Conservation (phyloP, 164 flowering plant genomes). For the Stephania yunnanensis region DNA sequence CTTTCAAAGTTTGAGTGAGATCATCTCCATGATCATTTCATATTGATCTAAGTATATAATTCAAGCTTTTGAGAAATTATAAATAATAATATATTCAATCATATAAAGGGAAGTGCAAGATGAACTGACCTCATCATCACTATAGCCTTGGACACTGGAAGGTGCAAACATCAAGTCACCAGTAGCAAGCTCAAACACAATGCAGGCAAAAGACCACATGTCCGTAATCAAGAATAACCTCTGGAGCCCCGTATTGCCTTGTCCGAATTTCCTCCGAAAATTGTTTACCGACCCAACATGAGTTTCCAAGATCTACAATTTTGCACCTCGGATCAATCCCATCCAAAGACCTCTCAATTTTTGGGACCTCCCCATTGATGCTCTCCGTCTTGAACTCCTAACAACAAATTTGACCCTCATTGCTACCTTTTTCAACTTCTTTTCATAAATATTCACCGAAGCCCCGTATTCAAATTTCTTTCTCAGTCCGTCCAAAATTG, state of each 20-base stretch:
- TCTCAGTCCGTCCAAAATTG: constrained; percentile 66
- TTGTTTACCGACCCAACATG: constrained; percentile 22
- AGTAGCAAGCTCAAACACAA: too few species aligned
- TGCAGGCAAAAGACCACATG: too few species aligned
- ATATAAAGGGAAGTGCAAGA: too few species aligned
- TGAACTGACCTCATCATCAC: too few species aligned
- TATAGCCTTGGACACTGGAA: too few species aligned
- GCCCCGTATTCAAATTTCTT: constrained; percentile 53
- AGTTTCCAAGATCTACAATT: constrained; percentile 95
- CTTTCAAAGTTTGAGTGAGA: background rate
- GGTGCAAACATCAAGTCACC: too few species aligned
- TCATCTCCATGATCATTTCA: background rate
- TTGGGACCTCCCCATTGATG: constrained; percentile 47
- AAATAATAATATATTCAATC: too few species aligned
- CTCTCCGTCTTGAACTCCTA: constrained; percentile 61
- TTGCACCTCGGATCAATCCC: constrained; percentile 85
- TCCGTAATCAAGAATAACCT: too few species aligned
- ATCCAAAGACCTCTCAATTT: constrained; percentile 47
- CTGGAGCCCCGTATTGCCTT: constrained; percentile 15
- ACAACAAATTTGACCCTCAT: constrained; percentile 77
- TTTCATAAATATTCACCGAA: constrained; percentile 51
- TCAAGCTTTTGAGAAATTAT: too few species aligned
- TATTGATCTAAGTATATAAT: too few species aligned
- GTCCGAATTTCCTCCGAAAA: constrained; percentile 83
- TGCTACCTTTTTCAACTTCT: constrained; percentile 71